Evolutionary conservation across 768 basidiomycete species (phyloP), one percentile per base, ranked within the genome.

Genomic region (Pisolithus orientalis): DNA sequence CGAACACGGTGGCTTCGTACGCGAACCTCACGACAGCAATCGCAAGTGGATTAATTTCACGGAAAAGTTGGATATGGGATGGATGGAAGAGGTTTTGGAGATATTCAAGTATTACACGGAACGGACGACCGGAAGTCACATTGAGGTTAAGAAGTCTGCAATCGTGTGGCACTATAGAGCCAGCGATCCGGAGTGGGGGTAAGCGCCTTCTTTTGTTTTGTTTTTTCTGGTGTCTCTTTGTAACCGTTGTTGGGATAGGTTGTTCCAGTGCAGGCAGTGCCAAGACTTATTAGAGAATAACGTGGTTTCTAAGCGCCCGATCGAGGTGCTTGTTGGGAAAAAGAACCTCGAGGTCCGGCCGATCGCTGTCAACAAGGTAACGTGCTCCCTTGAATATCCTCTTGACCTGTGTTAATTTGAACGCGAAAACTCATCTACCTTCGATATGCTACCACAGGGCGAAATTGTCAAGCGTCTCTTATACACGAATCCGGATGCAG

Each of bases 311-410:
- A 90, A 94, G 67, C 79, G 94, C 45, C 94, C 95, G 6, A 97
- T 99, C 54, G 95, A 99, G 72, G 93, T 96, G 5, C 83, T 96
- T 47, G 88, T 95, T 29, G 95, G 95, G 17, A 99, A 99, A 78
- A 97, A 97, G 83, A 97, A 97, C 68, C 76, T 99, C 42, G 95
- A 99, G 73, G 94, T 97, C 21, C 83, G 95, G 54, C 95, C 94
- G 4, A 78, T 94, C 31, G 93, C 94, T 1, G 84, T 97, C 54
- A 97, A 96, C 80, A 98, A 99, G 82, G 77, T 76, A 38, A 21
- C 13, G 27, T 21, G 21, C 21, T 21, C 21, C 1, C 21, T 21
- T 21, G 21, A 21, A 21, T 28, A 6, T 13, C 13, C 7, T 24
- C 21, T 6, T 21, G 11, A 31, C 16, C 29, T 29, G 14, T 10